Conservation (phyloP, 2,329 filamentous ascomycete species). For the Alternaria sp. region DNA sequence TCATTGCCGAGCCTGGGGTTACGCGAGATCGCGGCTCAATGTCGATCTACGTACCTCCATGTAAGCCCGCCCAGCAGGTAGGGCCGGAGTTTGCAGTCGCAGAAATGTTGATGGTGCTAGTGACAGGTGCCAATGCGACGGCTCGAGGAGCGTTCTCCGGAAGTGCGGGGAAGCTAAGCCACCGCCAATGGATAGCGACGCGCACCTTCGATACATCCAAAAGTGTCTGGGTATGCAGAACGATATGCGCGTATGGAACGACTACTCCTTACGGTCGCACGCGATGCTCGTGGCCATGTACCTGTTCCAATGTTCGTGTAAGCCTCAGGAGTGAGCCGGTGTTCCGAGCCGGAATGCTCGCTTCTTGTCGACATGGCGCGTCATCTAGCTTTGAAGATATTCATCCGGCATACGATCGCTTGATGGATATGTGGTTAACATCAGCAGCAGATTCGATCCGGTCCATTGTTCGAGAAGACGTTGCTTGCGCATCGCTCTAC, state of each 20-base stretch:
- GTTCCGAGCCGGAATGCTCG: not conserved
- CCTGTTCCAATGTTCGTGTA: not conserved
- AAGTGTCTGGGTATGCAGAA: not conserved
- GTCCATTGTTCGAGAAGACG: fast-evolving
- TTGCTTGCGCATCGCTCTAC: not conserved
- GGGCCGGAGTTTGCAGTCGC: conserved; percentile 4
- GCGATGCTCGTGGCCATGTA: not conserved
- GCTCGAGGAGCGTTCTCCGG: not conserved
- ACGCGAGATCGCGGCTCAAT: conserved; percentile 18
- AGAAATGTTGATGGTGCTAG: not conserved
- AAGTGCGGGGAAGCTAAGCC: conserved; percentile 17
- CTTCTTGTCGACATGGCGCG: not conserved
- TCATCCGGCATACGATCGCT: not conserved
- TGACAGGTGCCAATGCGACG: conserved; percentile 6
- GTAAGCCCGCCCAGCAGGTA: conserved; percentile 13
- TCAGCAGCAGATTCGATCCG: not conserved
- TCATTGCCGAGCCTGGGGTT: conserved; percentile 23
- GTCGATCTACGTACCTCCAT: conserved; percentile 10
- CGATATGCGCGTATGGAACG: not conserved
- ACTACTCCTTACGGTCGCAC: not conserved
- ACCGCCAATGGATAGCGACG: not conserved
- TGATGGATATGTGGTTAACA: not conserved
- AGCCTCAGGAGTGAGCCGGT: not conserved
- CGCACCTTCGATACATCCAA: not conserved
- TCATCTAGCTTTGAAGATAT: not conserved